A percentile compares a stretch with the other conserved stretches of the same genome.
Evolutionary conservation across 2,329 filamentous ascomycete species (phyloP).

Genomic region (Falciphora oryzae): DNA sequence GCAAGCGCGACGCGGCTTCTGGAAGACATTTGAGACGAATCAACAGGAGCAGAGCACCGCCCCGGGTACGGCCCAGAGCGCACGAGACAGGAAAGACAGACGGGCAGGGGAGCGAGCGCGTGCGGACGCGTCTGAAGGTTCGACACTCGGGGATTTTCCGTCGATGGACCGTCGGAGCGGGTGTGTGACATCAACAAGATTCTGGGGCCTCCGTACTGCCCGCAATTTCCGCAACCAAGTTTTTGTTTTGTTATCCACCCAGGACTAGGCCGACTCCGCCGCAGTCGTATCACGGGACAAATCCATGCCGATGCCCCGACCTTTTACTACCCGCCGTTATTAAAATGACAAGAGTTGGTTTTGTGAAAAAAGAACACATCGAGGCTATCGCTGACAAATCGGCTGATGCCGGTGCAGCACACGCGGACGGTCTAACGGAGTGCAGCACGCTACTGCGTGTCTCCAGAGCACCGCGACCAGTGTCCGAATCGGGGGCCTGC

Average conservation of each 20-base stretch:
- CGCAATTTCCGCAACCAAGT: neutral
- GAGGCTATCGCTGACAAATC: neutral
- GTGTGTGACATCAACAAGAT: slow-evolving; percentile 1
- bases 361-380: neutral
- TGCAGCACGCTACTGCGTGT: neutral
- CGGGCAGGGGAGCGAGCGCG: too few relatives aligned
- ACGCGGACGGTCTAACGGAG: neutral
- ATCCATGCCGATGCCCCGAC: neutral
- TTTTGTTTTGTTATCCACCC: neutral
- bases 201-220: neutral
- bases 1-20: neutral
- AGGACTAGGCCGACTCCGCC: neutral
- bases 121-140: neutral
- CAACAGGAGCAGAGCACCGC: too few relatives aligned
- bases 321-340: too few relatives aligned
- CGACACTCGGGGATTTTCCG: neutral
- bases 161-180: too few relatives aligned
- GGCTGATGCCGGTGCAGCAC: neutral
- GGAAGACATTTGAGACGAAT: too few relatives aligned
- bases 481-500: neutral
- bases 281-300: neutral
- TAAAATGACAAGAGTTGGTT: too few relatives aligned
- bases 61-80: too few relatives aligned
- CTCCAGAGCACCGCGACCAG: neutral
- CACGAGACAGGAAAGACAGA: neutral